Base-by-base conservation (phyloP, 371 early-diverging fungal genomes). In the Apophysomyces elegans region DNA sequence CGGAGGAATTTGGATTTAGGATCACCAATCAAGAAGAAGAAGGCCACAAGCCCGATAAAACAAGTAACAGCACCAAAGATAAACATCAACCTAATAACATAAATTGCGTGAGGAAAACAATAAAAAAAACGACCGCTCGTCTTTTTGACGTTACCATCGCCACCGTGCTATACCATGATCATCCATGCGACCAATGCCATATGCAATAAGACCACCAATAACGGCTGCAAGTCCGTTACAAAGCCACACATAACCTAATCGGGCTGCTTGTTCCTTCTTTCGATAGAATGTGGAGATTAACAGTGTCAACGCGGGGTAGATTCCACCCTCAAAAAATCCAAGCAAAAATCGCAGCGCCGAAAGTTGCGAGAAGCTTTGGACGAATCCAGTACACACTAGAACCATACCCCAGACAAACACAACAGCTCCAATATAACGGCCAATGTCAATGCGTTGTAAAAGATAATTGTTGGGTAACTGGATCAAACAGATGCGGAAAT, bases 191-290 rank as follows among this genome's bases (percentile, higher is more conserved):
- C 39, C 62, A 41, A 88, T 73, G 1, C 73, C 85, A 26, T 81
- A 76, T 9, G 85, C 85, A 9, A 84, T 73, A 4, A 82, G 77
- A 0, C 84, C 86, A 59, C 83, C 85, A 18, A 87, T 71, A 14
- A 78, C 72, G 8, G 76, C 78, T 44, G 84, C 72, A 8, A 77
- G 18, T 11, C 57, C 61, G n/a, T 50, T 61, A 8, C 57, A 67
- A 1, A 58, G 62, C 45, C 60, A 60, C 21, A 61, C 37, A 7
- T 57, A 44, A 35, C 62, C 67, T 14, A 67, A 32, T 35, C 64
- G 39, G 7, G 58, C 21, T 7, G 35, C 64, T 18, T 63, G 64
- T 26, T 63, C 64, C 44, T 41, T 50, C 9, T 41, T 36, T 12
- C 64, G 64, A 18, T 63, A 63, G 9, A 63, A 56, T 9, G 58